Base-by-base conservation (phyloP, 352 stramenopile species). In the Stramenopiles sp. region DNA sequence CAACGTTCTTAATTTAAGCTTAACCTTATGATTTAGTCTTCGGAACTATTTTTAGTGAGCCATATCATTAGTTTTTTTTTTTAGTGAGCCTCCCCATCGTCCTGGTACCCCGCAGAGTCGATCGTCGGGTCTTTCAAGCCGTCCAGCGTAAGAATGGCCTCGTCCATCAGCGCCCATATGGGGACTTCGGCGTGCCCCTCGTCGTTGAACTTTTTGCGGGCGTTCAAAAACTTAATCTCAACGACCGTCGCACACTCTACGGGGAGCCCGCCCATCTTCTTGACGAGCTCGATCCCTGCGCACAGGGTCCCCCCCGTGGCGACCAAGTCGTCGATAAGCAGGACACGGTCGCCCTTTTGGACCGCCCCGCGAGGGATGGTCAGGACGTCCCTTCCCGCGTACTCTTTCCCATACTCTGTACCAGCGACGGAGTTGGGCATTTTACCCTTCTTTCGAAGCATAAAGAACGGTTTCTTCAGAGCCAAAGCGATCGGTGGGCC, bases 381-480 rank as follows among this genome's bases (percentile, higher is more conserved):
- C 31, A 95, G 78, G 68, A 84, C 79, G 82, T 95, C 89, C 73
- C 85, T 82, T 48, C 87, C 88, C 25, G 82, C 82, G 80, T 94
- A 94, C 78, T 94, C 94, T 79, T 96, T 96, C 53, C 91, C 86
- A 80, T 98, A 98, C 75, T 89, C 84, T 73, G 87, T 84, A 30
- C 85, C 92, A 75, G 89, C 85, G 77, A 93, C 89, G 37, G 92
- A 86, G 76, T 92, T 96, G 49, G 93, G 93, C 87, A 98, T 96
- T 82, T 98, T 98, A 48, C 92, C 91, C 35, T 89, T 88, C 82
- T 98, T 98, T 77, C 94, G 87, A 79, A 98, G 89, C 93, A 98
- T 98, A 78, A 98, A 95, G 79, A 98, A 96, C 31, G 92, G 93
- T 79, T 97, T 97, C 74, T 95, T 87, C 76, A 98, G 87, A n/a